Base-by-base conservation (phyloP, 2,329 filamentous ascomycete genomes). In the Diplodia seriata region DNA sequence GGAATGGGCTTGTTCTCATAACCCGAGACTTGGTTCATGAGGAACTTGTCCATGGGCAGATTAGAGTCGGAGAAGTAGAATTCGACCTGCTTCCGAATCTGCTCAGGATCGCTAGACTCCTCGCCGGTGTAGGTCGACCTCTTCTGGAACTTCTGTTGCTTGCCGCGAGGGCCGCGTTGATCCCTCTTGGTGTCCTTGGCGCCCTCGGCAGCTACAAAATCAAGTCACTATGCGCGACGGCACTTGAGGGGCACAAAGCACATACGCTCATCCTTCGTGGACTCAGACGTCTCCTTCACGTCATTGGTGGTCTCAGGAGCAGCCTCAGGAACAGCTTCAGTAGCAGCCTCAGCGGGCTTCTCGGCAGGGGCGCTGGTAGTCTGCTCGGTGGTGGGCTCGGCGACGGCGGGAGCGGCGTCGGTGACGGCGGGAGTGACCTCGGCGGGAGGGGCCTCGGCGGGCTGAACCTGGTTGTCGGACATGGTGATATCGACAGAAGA, bases 21-120 rank as follows among this genome's bases (percentile, higher is more conserved):
- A 68, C 94, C 94, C 49, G 89, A 90, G 67, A 92, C 91, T 75
- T 89, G 85, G 71, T 88, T 85, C 83, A 93, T 91, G 73, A 99
- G 86, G 83, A 92, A 97, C 78, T 93, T 91, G 81, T 99, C 96
- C 75, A 88, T 89, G 63, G 91, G 90, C 47, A 99, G 87, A 81
- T 97, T 97, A 75, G 90, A 91, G 79, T 96, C 91, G 75, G 91
- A 91, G 81, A 97, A 97, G 85, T 97, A 97, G 81, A 97, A 97
- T 78, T 97, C 93, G 74, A 97, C 92, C 91, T 96, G 94, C 76
- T 90, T 90, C 78, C 92, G 90, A 75, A 97, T 97, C 80, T 91
- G 87, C 29, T 84, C 85, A 1, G 91, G 91, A 78, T 97, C 92
- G 73, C 91, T 89, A 29, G 90, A 90, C 76, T 92, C 89, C 59